phyloP scores from a whole-genome alignment of 257 asterid species.

The Phtheirospermum japonicum region DNA sequence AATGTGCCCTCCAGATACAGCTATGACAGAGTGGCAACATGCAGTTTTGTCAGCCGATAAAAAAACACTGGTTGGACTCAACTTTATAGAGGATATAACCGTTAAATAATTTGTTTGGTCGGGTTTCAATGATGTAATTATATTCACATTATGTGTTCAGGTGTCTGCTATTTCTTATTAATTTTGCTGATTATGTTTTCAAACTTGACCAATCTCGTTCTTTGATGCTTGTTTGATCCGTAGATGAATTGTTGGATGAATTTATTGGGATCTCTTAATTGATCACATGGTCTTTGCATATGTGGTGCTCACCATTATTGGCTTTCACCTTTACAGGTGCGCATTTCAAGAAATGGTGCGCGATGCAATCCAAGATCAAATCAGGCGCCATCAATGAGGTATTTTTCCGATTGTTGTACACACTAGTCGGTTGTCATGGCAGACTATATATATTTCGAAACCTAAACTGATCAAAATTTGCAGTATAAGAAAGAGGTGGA shows the following conservation, averaged over 20 bases:
- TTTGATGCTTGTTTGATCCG: conserved; percentile 25
- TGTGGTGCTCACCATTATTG: too few relatives aligned
- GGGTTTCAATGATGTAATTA: conserved; percentile 16
- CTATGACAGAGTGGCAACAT: conserved; percentile 98
- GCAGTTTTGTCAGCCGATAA: conserved; percentile 65
- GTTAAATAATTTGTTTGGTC: conserved; percentile 3
- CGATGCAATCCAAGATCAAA: conserved; percentile 94
- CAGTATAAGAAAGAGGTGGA: conserved; percentile 98
- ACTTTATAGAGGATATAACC: conserved; percentile 4
- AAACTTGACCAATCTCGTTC: conserved; percentile 2
- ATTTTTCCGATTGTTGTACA: neutral
- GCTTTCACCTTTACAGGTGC: conserved; percentile 73
- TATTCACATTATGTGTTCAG: conserved; percentile 35
- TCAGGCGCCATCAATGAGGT: conserved; percentile 92
- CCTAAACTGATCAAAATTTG: conserved; percentile 15
- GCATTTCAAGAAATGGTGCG: conserved; percentile 97
- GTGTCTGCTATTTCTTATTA: conserved; percentile 32
- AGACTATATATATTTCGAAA: conserved; percentile 3
- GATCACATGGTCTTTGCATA: too few relatives aligned
- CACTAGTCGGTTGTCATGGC: neutral
- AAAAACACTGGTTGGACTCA: conserved; percentile 54
- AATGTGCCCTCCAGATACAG: conserved; percentile 99
- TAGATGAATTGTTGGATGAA: too few relatives aligned
- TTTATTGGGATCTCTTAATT: too few relatives aligned
- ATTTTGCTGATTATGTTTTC: conserved; percentile 8